Conservation (phyloP, 1,284 basidiomycete genomes). For the Naganishia albida region DNA sequence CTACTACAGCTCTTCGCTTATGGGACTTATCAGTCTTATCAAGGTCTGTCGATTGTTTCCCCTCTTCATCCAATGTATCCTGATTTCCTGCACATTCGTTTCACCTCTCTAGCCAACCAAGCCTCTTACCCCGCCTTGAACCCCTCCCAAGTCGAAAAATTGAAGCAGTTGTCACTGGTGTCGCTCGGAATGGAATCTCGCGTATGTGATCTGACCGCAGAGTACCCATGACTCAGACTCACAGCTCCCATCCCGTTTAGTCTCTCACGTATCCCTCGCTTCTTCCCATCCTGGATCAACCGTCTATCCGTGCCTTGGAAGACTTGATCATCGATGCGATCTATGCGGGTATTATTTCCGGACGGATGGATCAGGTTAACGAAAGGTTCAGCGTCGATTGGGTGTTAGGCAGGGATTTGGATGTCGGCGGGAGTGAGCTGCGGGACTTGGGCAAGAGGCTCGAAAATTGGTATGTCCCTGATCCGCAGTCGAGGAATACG, state of each 20-base stretch:
- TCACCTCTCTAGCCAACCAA: slow-evolving; percentile 61
- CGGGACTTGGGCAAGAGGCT: slow-evolving; percentile 64
- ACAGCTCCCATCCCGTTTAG: slow-evolving; percentile 29
- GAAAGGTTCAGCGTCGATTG: slow-evolving; percentile 81
- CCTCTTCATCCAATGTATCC: neutral
- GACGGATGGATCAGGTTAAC: slow-evolving; percentile 84
- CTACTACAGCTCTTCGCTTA: slow-evolving; percentile 86
- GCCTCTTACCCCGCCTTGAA: slow-evolving; percentile 68
- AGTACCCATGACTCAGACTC: neutral
- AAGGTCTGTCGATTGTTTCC: slow-evolving; percentile 48
- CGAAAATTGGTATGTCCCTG: slow-evolving; percentile 65
- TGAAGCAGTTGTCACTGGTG: slow-evolving; percentile 88
- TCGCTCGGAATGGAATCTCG: slow-evolving; percentile 71
- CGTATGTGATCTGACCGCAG: slow-evolving; percentile 57
- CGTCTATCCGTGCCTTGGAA: slow-evolving; percentile 79
- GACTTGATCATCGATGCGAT: slow-evolving; percentile 94
- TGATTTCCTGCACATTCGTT: neutral
- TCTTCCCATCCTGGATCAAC: slow-evolving; percentile 61
- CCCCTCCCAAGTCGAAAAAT: slow-evolving; percentile 72
- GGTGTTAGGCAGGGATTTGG: slow-evolving; percentile 83
- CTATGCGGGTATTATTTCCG: slow-evolving; percentile 82
- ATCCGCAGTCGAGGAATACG: neutral
- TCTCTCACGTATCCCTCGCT: slow-evolving; percentile 42
- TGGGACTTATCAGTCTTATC: slow-evolving; percentile 78
- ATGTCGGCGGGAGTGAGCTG: slow-evolving; percentile 61